Evolutionary conservation across 495 filamentous ascomycete genomes (phyloP), one percentile per base, ranked within the genome.

Genomic region (Amniculicola lignicola): DNA sequence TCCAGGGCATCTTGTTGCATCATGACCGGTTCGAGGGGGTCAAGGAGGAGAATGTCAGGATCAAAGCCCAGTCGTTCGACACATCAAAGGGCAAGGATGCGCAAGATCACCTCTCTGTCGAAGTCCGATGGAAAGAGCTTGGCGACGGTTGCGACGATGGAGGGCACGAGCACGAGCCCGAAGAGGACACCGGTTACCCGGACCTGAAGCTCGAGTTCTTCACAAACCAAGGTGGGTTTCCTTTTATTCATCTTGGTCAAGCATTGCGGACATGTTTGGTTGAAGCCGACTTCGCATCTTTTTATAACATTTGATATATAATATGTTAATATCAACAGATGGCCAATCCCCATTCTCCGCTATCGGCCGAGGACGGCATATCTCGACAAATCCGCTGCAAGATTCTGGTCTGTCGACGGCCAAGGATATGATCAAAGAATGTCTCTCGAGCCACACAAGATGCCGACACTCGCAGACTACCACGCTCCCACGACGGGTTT

Each of bases 131-230:
- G 59, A 40, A 54, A 36, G 19, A 31, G 18, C 48, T 7, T 14
- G 23, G 24, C 12, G 47, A 57, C 10, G 49, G 22, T 15, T 33
- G 36, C 10, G 27, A 45, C 36, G 51, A 55, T 15, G 47, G 19
- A 24, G 50, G 36, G 9, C 9, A 45, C 25, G 36, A 42, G 9
- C 27, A 19, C 22, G 47, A 53, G 18, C 54, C 42, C 10, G 59
- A 50, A 4, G 48, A 62, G n/a, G 59, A 57, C 15, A 27, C 47
- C 11, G 42, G 35, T 11, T 62, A 62, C 38, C 59, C 59, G 0
- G 54, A 62, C 36, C 27, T 62, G 40, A 62, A 57, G 21, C 53
- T 62, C 10, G 59, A 62, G 24, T 62, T 62, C 33, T 62, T 53
- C 23, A 57, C 59, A 10, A 54, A 62, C 18, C 25, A 47, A 62